Evolutionary conservation across 2,329 filamentous ascomycete species (phyloP), one percentile per base, ranked within the genome.

Genomic region (Sporothrix luriei): DNA sequence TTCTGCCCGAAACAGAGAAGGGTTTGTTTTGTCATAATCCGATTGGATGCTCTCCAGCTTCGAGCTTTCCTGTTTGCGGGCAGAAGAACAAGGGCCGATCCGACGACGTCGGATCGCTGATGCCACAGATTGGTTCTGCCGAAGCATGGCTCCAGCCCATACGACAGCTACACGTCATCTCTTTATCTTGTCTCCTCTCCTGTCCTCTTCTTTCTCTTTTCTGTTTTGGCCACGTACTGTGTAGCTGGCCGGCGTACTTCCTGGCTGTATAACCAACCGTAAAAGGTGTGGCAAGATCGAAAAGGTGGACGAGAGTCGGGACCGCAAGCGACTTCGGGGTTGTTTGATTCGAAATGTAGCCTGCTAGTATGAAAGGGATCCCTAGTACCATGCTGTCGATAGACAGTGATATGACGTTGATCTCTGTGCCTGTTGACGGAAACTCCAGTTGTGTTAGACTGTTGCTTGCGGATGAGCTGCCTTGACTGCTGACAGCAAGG

Each of bases 61-160:
- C 29, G 24, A n/a, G 66, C 1, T 61, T 46, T 26, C 2, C 61
- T 64, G 49, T 14, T 21, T 2, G 26, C 24, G 21, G 57, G 38
- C n/a, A 51, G n/a, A 69, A 51, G 46, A 21, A 43, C 65, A 71
- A 69, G 68, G 68, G 52, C 70, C 68, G 61, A 55, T 33, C 70
- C 70, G 66, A 54, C 49, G 59, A 62, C 54, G 40, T 46, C 26
- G 57, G 51, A 54, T 62, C 14, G 52, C 29, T 43, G 33, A 26
- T 40, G 19, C 33, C 29, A 48, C 19, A 10, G 21, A 33, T 5
- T 43, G 19, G 16, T 46, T n/a, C 21, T 66, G 29, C 10, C 26
- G 6, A 24, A 40, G 29, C 19, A 38, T 9, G 16, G 2, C 4
- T 52, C 24, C 19, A 24, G 46, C 26, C 7, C n/a, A n/a, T 48